Evolutionary conservation across 2,329 filamentous ascomycete species (phyloP), one percentile per base, ranked within the genome.

Genomic region (Colletotrichum shisoi): DNA sequence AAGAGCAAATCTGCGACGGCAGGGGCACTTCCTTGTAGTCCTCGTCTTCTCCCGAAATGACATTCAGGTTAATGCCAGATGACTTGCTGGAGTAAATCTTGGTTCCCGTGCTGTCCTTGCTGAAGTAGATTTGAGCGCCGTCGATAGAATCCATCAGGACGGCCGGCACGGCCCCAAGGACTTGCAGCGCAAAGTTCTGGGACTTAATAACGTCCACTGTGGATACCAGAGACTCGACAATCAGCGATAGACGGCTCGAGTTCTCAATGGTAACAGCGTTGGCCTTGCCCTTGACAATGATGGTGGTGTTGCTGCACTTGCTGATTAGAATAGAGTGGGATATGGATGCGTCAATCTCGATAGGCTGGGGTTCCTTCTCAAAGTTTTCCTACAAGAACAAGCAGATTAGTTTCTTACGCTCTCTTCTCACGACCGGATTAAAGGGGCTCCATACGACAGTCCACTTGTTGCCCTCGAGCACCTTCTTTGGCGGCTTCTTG

Each of bases 201-300:
- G 91, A 94, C 81, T 98, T 98, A 83, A 99, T 95, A 27, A 96
- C 91, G 75, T 99, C 95, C 63, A 99, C 88, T 39, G 91, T 93
- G 56, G 92, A 96, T 54, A 98, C 92, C 12, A 98, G 88, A 1
- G 89, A 92, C 73, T 98, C 94, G 61, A 98, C 86, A 58, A 98
- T 88, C 60, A 99, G 86, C 34, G 92, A 96, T 19, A 96, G 83
- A 57, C 92, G 90, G 53, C 85, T 87, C 63, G 90, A 94, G 81
- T 97, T 97, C 80, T 98, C 95, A 72, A 98, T 86, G 5, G 93
- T 94, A 70, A 99, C 91, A n/a, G 95, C 93, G 76, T 99, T 99
- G 65, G 92, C 93, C 80, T 99, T 99, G 79, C 93, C 94, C 75
- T 88, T 91, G 75, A 99, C 83, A 72, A 96, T 91, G 74, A 99